Evolutionary conservation across 768 basidiomycete species (phyloP).

Genomic region (Dentipellis sp.): DNA sequence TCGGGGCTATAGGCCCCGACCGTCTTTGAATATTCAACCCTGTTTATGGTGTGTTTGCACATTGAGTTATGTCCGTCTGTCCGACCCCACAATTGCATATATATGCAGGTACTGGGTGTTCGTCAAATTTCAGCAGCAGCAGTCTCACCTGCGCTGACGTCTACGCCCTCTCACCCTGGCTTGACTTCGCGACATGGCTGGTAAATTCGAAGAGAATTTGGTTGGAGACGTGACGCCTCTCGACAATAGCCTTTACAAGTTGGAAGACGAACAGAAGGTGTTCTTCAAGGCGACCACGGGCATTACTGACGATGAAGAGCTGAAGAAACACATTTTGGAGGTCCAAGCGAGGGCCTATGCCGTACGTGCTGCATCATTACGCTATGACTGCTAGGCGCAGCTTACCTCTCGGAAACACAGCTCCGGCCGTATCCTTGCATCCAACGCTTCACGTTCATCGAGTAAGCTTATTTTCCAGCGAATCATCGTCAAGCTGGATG

Average conservation of each 20-base stretch:
- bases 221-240: background rate
- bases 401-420: background rate
- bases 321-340: background rate
- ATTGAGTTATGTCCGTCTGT: too few relatives aligned
- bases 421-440: background rate
- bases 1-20: too few relatives aligned
- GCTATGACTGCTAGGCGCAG: background rate
- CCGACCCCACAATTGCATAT: too few relatives aligned
- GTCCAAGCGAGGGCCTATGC: background rate
- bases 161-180: too few relatives aligned
- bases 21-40: too few relatives aligned
- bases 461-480: background rate
- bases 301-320: background rate
- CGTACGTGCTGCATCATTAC: background rate
- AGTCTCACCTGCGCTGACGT: too few relatives aligned
- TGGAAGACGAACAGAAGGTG: background rate
- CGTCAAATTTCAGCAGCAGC: too few relatives aligned
- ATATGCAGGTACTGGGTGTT: too few relatives aligned
- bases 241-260: background rate
- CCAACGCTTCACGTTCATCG: background rate
- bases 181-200: too few relatives aligned
- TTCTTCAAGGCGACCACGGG: background rate
- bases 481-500: background rate
- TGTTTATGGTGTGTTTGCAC: too few relatives aligned
- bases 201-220: too few relatives aligned